These are phyloP conservation scores for Torulaspora gathmanii DNA, from an alignment of 805 yeast species.

Conservation along the genomic window DNA sequence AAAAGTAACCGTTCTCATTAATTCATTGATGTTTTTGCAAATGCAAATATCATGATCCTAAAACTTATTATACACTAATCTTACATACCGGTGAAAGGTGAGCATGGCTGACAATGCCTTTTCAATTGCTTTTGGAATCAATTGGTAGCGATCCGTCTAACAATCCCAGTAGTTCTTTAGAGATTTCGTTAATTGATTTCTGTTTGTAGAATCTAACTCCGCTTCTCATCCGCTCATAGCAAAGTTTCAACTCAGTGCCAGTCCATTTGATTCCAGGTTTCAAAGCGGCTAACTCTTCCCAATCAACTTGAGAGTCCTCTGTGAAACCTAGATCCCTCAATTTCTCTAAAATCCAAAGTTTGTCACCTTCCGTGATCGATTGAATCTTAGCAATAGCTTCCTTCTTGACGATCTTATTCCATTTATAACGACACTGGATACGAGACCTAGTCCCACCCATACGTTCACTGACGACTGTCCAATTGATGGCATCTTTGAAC, in stretches of 20 bases:
- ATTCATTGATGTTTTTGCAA: constrained; percentile 4
- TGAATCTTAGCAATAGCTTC: constrained; percentile 46
- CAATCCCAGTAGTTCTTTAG: constrained; percentile 29
- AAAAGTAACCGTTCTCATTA: constrained; percentile 2
- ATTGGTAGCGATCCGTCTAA: constrained; percentile 19
- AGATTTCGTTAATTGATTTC: constrained; percentile 37
- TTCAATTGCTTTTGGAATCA: constrained; percentile 15
- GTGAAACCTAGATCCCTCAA: constrained; percentile 42
- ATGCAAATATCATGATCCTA: constrained; percentile 1
- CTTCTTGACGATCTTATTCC: constrained; percentile 75
- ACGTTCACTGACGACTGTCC: constrained; percentile 86
- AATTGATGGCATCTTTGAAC: constrained; percentile 55
- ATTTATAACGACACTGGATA: constrained; percentile 92
- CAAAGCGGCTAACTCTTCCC: constrained; percentile 50
- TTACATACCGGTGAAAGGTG: background rate
- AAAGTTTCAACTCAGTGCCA: constrained; percentile 55
- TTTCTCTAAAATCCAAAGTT: constrained; percentile 46
- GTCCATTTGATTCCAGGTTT: constrained; percentile 49
- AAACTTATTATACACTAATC: constrained; percentile 6
- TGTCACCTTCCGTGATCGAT: constrained; percentile 44
- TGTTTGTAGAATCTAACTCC: constrained; percentile 46
- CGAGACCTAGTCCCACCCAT: constrained; percentile 88
- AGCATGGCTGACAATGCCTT: background rate
- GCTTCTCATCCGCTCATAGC: constrained; percentile 56
- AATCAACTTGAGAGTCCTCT: constrained; percentile 44